A percentile compares a stretch with the other conserved stretches of the same genome.
Conservation (phyloP, 192 early-diverging fungal species). For the Podila epigama region DNA sequence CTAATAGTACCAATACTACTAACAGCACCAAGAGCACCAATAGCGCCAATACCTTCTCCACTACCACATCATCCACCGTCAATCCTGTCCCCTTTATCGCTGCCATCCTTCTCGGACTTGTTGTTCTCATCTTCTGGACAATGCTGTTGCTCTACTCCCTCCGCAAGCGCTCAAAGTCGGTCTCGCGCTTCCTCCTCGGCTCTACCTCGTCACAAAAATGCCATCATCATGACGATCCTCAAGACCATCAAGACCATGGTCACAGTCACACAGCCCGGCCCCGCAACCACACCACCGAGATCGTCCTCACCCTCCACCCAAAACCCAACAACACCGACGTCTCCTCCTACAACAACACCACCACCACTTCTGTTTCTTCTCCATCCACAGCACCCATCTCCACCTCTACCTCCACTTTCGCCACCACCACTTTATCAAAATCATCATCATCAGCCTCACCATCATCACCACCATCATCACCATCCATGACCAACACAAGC, state of each 20-base stretch:
- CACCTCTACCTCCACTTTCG: too few species aligned
- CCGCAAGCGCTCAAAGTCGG: conserved; percentile 1
- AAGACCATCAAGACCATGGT: too few species aligned
- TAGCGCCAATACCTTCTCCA: not conserved
- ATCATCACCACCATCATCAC: too few species aligned
- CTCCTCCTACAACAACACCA: not conserved
- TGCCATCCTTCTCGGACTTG: not conserved
- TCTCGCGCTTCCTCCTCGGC: not conserved
- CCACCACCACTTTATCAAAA: too few species aligned
- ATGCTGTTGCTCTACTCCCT: not conserved
- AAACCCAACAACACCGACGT: not conserved
- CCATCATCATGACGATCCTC: not conserved
- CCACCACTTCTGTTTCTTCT: not conserved
- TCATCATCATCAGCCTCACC: too few species aligned
- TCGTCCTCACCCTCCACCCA: not conserved
- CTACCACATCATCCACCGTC: not conserved
- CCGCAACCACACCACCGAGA: not conserved
- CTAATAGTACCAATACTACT: too few species aligned
- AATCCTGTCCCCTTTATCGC: conserved; percentile 9
- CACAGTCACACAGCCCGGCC: too few species aligned
- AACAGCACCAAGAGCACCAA: too few species aligned
- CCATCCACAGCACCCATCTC: too few species aligned
- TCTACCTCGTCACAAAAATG: not conserved
- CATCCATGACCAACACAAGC: too few species aligned
- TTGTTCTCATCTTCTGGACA: not conserved